Base-by-base conservation (phyloP, 768 basidiomycete genomes). In the Lyophyllum semitale region DNA sequence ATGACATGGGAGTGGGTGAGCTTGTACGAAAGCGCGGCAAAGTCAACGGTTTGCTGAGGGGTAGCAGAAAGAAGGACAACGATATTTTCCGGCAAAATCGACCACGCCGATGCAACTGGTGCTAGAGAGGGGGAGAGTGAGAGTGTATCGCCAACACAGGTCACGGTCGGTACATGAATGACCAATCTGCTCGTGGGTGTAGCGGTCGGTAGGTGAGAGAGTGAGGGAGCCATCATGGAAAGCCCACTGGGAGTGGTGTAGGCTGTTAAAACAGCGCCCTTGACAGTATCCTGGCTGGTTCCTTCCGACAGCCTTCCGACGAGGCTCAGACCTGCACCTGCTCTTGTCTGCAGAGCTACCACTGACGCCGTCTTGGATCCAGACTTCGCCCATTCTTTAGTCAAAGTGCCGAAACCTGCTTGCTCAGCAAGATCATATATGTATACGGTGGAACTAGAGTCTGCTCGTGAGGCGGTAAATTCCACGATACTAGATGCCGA, bases 241-340 rank as follows among this genome's bases (percentile, higher is more conserved):
- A 98, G 78, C 2, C 95, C 93, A n/a, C 74, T 76, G 0, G 93
- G 88, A 0, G 94, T 89, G 3, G 91, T 92, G 70, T 88, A 94
- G 1, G 88, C 87, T 0, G 91, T 90, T 49, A 93, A 71, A 38
- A 88, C 71, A 15, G 84, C 78, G 18, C 82, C 83, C 42, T 73
- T 79, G 29, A 74, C 76, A 4, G 81, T 79, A 58, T 91, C 87
- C 60, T 79, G 79, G 68, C 88, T 91, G 15, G 91, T 84, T 33
- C 90, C 88, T 64, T 91, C 87, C 7, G 88, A 91, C 47, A 94
- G 74, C 48, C 92, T 77, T 32, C 95, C 91, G 51, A 91, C 80
- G 60, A 95, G 76, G 63, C 82, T 81, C 54, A 93, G 71, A 8
- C 94, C 94, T 17, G 94, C 93, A 44, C 94, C 94, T 5, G 87